Conservation (phyloP, 1,139 yeast species). For the Pneumocystis jirovecii region DNA sequence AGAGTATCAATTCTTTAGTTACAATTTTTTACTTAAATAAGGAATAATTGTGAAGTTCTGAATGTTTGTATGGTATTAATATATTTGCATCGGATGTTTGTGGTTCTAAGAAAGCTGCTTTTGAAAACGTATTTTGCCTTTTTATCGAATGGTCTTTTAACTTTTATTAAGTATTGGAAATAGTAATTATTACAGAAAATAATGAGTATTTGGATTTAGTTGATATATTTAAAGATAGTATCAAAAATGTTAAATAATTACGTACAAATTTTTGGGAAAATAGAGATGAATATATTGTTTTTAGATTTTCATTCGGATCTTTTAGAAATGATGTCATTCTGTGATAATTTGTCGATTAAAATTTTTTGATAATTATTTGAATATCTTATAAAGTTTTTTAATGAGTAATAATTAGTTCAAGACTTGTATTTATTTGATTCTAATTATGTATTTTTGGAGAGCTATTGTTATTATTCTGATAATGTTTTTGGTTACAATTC, state of each 20-base stretch:
- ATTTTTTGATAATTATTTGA: not conserved
- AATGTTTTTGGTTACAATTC: not conserved
- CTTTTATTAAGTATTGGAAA: not conserved
- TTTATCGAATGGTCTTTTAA: not conserved
- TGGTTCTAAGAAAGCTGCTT: not conserved
- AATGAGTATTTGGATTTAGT: not conserved
- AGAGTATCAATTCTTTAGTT: slow-evolving; percentile 40
- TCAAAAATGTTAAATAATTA: not conserved
- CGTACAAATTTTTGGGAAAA: not conserved
- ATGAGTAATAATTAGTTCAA: not conserved
- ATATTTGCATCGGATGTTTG: not conserved
- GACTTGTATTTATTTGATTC: not conserved
- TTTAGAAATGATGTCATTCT: not conserved
- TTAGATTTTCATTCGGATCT: not conserved
- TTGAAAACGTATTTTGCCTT: not conserved
- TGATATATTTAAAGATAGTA: not conserved
- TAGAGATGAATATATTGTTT: not conserved
- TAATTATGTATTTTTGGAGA: not conserved
- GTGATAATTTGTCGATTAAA: not conserved
- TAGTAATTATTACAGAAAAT: not conserved
- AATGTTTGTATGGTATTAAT: not conserved
- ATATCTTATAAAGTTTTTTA: not conserved
- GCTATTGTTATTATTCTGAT: not conserved
- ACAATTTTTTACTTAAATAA: slow-evolving; percentile 42
- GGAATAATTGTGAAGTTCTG: slow-evolving; percentile 23